Base-by-base conservation (phyloP, 805 yeast species). In the Kodamaea jinghongensis region DNA sequence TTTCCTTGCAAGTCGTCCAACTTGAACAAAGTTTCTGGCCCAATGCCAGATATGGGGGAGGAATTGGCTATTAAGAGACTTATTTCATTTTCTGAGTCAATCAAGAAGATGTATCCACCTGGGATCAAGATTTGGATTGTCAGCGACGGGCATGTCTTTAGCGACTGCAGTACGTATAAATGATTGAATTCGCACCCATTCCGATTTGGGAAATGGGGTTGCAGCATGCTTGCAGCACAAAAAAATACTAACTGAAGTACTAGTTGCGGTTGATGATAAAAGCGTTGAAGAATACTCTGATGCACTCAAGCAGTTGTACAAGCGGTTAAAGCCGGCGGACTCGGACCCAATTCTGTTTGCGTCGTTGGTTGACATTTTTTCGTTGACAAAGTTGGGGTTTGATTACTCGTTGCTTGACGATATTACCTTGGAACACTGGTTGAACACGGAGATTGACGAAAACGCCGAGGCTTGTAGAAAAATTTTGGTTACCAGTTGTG, bases 1-100 rank as follows among this genome's bases (percentile, higher is more conserved):
- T 79, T 79, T 45, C 84, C 84, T 7, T 78, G 83, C 50, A 79
- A 78, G 52, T 75, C 82, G 0, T 76, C 82, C n/a, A 79, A 79
- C 48, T 40, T 53, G 22, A 65, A 72, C 26, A 79, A 79, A 50
- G 83, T 78, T 3, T 61, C 66, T 27, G 71, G 75, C 4, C 42
- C 52, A 13, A 50, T 55, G 31, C 84, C 84, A 4, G 84, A 79
- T 47, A 70, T 70, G 54, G 84, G 83, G 26, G 64, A 66, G 36
- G 61, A 52, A 37, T 51, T 67, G 46, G 71, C 71, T 2, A 41
- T 67, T 27, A 41, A 34, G 10, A 52, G 62, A 28, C 53, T 67
- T 36, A 57, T 64, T 27, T 45, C 52, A 4, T 67, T 67, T 49
- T 58, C 67, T 2, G 38, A 42, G 27, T 44, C 41, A 3, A 58